Evolutionary conservation across 805 yeast species (phyloP), one percentile per base, ranked within the genome.

Genomic region (Cephaloascus albidus): DNA sequence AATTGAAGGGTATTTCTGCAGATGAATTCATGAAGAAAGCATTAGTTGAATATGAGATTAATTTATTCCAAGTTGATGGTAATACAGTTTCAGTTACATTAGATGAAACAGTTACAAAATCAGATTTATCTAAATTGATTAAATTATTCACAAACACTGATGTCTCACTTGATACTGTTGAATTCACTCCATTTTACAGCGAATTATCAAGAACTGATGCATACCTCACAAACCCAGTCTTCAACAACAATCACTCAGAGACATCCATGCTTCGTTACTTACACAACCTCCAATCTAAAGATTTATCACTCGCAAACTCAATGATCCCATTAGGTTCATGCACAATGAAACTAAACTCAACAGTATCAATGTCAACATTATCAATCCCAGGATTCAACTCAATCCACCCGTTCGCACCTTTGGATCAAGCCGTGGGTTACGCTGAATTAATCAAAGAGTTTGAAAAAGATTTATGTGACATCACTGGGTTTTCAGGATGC

Each of bases 311-410:
- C 43, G 96, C 97, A 10, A 84, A 88, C 54, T 85, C 97, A 4
- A 93, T 93, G 98, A 93, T 93, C 45, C 94, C 98, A 18, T 72
- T 93, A 45, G 98, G 98, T 19, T 86, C 96, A 5, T 93, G 98
- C 69, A 93, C 98, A 16, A 93, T 93, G 98, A 93, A 93, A 61
- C 73, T 93, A 54, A 93, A 93, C 57, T 83, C 96, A 39, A 90
- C 97, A 2, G 94, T 88, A 6, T 90, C 87, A 57, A 93, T 93
- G 97, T 74, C 78, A 45, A 93, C 97, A 36, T 71, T 93, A 39
- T 81, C 96, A 3, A 88, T 96, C 84, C 96, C 96, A 18, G 95
- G 93, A 48, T 89, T 93, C 60, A 74, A 81, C 33, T 72, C 77
- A 18, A 69, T 93, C 37, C 98, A 93, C 58, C 98, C 98, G 19